Conservation (phyloP, 1,139 yeast species). For the Candida mesenterica region DNA sequence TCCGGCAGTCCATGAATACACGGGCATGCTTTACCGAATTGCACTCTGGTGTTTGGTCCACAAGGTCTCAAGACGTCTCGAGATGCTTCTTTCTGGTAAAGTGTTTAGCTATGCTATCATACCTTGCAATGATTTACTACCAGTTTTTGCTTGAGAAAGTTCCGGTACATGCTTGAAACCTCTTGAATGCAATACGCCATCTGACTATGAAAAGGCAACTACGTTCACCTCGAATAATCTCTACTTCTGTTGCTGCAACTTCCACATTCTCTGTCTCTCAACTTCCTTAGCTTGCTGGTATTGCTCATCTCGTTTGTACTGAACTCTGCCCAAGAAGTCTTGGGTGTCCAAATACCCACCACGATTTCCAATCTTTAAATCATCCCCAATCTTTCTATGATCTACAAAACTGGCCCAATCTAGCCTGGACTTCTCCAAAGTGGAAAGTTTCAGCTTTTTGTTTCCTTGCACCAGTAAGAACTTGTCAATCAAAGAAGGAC, state of each 20-base stretch:
- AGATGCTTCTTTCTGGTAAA: too few species aligned
- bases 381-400: constrained; percentile 78
- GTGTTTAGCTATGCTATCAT: too few species aligned
- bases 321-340: constrained; percentile 80
- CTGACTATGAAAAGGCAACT: too few species aligned
- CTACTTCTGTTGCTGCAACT: constrained; percentile 13
- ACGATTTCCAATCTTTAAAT: constrained; percentile 70
- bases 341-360: constrained; percentile 89
- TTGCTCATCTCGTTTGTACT: constrained; percentile 60
- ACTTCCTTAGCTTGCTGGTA: constrained; percentile 56
- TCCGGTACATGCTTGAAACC: too few species aligned
- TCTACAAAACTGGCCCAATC: constrained; percentile 98
- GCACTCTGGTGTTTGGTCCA: too few species aligned
- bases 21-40: too few species aligned
- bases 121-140: too few species aligned
- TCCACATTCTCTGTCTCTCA: constrained; percentile 35
- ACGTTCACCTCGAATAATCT: not conserved
- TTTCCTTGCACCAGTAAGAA: constrained; percentile 32
- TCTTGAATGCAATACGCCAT: too few species aligned
- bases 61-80: too few species aligned
- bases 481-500: constrained; percentile 76
- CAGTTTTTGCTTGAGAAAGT: too few species aligned
- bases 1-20: too few species aligned
- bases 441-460: constrained; percentile 68
- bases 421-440: constrained; percentile 85